phyloP scores from a whole-genome alignment of 306 rosid genomes.

The Dalbergia cultrata region DNA sequence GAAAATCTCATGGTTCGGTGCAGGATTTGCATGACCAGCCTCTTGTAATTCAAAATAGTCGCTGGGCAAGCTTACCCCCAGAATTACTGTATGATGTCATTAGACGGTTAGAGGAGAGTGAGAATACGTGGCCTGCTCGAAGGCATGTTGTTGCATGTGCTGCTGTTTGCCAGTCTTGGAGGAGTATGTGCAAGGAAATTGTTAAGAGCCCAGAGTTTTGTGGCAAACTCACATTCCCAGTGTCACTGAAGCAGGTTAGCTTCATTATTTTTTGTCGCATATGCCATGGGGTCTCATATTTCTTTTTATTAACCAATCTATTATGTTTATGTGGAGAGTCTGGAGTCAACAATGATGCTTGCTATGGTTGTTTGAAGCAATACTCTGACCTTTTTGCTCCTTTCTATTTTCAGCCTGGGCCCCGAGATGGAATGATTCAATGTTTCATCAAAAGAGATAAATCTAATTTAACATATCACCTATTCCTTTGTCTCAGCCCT shows the following conservation, averaged over 20 bases:
- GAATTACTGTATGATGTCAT: slow-evolving; percentile 82
- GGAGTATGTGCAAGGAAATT: slow-evolving; percentile 86
- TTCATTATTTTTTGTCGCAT: neutral
- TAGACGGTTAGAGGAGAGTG: slow-evolving; percentile 87
- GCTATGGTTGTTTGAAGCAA: slow-evolving; percentile 23
- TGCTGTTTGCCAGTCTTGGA: slow-evolving; percentile 90
- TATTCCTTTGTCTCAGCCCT: slow-evolving; percentile 83
- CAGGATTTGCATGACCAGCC: slow-evolving; percentile 80
- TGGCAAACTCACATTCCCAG: slow-evolving; percentile 89
- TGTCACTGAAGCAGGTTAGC: slow-evolving; percentile 85
- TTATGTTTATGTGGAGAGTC: slow-evolving; percentile 29
- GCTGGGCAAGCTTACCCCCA: slow-evolving; percentile 88
- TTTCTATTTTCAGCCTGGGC: slow-evolving; percentile 77
- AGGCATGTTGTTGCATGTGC: slow-evolving; percentile 89
- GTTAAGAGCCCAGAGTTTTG: slow-evolving; percentile 80
- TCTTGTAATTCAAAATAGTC: slow-evolving; percentile 70
- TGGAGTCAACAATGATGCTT: slow-evolving; percentile 1
- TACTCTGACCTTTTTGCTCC: slow-evolving; percentile 31
- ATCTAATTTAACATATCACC: slow-evolving; percentile 82
- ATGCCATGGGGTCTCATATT: too few species aligned
- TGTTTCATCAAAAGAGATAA: slow-evolving; percentile 91
- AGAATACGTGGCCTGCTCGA: slow-evolving; percentile 83
- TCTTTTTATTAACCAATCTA: slow-evolving; percentile 9
- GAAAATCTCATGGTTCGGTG: slow-evolving; percentile 83
- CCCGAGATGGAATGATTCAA: slow-evolving; percentile 77